Percentiles rank a stretch among this genome's conserved stretches.
Evolutionary conservation across 106 monocot species (phyloP).

Genomic region (Hemerocallis citrina): DNA sequence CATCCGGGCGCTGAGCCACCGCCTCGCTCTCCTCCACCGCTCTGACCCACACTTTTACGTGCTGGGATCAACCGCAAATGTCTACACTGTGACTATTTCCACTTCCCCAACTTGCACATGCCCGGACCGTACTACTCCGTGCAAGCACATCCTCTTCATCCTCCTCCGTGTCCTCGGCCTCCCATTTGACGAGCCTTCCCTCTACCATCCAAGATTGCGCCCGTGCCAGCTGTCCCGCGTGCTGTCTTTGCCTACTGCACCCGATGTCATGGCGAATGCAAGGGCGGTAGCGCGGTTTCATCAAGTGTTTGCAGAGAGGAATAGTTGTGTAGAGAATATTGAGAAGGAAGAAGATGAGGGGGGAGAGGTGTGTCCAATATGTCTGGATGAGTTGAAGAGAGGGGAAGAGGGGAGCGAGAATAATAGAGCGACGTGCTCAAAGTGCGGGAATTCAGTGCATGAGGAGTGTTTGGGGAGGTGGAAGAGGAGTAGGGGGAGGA

Average conservation of each 20-base stretch:
- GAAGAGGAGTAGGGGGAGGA: conserved; percentile 61
- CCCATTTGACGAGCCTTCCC: conserved; percentile 40
- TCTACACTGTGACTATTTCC: conserved; percentile 66
- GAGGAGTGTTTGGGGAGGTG: conserved; percentile 59
- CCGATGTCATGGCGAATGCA: conserved; percentile 26
- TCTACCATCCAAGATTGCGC: conserved; percentile 32
- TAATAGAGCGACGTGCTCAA: conserved; percentile 22
- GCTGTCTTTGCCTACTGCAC: conserved; percentile 19
- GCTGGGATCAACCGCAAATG: conserved; percentile 81
- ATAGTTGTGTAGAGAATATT: neutral
- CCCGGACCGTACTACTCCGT: conserved; percentile 64
- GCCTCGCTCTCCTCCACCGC: conserved; percentile 68
- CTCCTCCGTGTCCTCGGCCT: conserved; percentile 72
- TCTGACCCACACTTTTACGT: conserved; percentile 49
- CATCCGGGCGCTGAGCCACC: conserved; percentile 56
- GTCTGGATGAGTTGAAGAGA: conserved; percentile 37
- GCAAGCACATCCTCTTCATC: conserved; percentile 96
- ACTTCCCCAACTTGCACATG: conserved; percentile 56
- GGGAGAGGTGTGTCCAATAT: conserved; percentile 26
- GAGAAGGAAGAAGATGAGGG: neutral
- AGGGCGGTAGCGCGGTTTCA: conserved; percentile 55
- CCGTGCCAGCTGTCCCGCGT: conserved; percentile 44
- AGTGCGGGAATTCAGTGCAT: conserved; percentile 79
- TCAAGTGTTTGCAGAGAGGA: conserved; percentile 19
- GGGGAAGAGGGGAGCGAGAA: conserved; percentile 6